Conservation (phyloP, 768 basidiomycete species). For the Rhizopogon rudus region DNA sequence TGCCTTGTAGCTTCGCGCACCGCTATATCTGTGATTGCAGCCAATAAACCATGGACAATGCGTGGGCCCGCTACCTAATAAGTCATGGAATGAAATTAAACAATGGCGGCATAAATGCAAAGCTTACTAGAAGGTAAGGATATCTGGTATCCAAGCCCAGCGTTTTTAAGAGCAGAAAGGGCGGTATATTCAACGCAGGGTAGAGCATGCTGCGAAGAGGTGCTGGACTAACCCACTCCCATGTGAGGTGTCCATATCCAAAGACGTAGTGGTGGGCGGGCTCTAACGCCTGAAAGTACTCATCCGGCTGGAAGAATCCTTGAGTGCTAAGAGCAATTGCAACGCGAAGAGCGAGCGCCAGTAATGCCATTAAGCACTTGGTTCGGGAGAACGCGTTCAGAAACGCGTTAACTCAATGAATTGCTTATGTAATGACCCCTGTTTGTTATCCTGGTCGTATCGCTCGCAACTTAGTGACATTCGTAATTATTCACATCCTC, state of each 20-base stretch:
- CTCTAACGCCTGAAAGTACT: conserved; percentile 93
- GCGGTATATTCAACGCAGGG: conserved; percentile 73
- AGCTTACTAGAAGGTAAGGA: conserved; percentile 58
- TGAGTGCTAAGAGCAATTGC: conserved; percentile 62
- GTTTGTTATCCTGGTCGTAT: background rate
- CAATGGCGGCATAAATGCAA: background rate
- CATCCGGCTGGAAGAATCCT: conserved; percentile 96
- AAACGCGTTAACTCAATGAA: background rate
- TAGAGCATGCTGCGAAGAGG: conserved; percentile 82
- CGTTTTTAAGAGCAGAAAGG: conserved; percentile 66
- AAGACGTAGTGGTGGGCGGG: conserved; percentile 86
- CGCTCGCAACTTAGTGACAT: no score
- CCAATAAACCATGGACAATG: conserved; percentile 68
- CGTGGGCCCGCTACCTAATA: conserved; percentile 72
- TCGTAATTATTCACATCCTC: conserved; percentile 6
- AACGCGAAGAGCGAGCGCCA: conserved; percentile 37
- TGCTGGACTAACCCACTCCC: conserved; percentile 81
- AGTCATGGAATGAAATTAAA: conserved; percentile 1
- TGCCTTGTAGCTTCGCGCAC: conserved; percentile 55
- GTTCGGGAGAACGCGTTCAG: background rate
- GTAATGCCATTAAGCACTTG: background rate
- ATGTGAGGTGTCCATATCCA: conserved; percentile 88
- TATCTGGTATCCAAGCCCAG: conserved; percentile 44
- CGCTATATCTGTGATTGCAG: conserved; percentile 77
- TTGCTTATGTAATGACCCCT: background rate